Evolutionary conservation across 805 yeast genomes (phyloP).

Genomic region (Blastobotrys muscicola): DNA sequence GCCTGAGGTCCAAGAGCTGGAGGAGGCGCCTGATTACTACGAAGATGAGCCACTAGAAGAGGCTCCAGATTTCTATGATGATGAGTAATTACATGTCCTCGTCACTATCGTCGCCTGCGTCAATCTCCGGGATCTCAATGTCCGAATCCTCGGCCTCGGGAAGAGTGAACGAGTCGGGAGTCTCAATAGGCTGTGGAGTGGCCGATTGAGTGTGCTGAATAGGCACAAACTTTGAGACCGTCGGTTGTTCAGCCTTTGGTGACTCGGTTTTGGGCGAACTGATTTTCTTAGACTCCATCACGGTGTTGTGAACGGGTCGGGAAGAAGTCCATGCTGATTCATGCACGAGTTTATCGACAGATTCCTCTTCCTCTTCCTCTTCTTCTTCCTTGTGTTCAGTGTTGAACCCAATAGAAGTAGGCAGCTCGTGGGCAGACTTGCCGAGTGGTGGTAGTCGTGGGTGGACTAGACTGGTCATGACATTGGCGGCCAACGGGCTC

Average conservation of each 20-base stretch:
- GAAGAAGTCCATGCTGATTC: background rate
- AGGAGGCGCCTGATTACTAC: background rate
- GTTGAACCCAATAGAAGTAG: conserved; percentile 1
- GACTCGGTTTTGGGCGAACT: background rate
- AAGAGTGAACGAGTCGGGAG: background rate
- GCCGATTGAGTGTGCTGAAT: background rate
- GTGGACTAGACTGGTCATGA: conserved; percentile 35
- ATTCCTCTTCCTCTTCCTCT: background rate
- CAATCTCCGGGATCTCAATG: conserved; percentile 43
- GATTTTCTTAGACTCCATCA: too few species aligned
- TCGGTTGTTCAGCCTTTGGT: background rate
- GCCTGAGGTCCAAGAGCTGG: conserved; percentile 6
- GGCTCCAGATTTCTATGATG: background rate
- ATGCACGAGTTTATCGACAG: background rate
- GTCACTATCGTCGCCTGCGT: conserved; percentile 35
- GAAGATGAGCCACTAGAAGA: background rate
- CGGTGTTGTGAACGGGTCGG: too few species aligned
- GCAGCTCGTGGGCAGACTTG: conserved; percentile 5
- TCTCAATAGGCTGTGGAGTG: conserved; percentile 3
- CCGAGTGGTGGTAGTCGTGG: conserved; percentile 60
- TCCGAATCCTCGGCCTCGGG: conserved; percentile 26
- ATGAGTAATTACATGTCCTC: conserved; percentile 5
- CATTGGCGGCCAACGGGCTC: too few species aligned
- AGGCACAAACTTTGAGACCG: background rate
- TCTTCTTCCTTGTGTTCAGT: conserved; percentile 2